A percentile compares a stretch with the other conserved stretches of the same genome.
phyloP scores from a whole-genome alignment of 768 basidiomycete species.

The Auricularia sp. region DNA sequence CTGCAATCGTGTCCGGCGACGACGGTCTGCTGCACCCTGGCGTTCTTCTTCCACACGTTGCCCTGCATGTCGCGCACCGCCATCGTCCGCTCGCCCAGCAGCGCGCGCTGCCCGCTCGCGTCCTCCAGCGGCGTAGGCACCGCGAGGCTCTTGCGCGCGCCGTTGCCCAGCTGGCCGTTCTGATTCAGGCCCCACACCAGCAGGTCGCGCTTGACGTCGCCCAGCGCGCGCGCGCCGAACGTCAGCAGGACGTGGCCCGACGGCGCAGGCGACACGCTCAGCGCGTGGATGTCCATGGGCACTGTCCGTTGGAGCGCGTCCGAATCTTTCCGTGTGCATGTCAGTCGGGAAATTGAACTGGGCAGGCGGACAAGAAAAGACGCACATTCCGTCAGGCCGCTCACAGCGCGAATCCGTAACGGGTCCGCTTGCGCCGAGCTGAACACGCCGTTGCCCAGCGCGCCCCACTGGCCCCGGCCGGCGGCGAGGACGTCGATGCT shows the following conservation, averaged over 20 bases:
- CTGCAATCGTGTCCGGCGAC: conserved; percentile 55
- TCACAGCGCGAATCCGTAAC: conserved; percentile 64
- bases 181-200: conserved; percentile 66
- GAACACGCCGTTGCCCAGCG: conserved; percentile 55
- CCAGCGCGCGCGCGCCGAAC: conserved; percentile 44
- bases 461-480: conserved; percentile 79
- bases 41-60: conserved; percentile 46
- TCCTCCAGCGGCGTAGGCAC: conserved; percentile 42
- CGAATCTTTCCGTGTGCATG: neutral
- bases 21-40: conserved; percentile 54
- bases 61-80: conserved; percentile 52
- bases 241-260: conserved; percentile 64
- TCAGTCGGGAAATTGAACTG: neutral
- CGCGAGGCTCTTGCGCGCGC: conserved; percentile 50
- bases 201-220: conserved; percentile 49
- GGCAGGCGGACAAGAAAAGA: conserved; percentile 1
- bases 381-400: conserved; percentile 81
- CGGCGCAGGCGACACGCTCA: conserved; percentile 44
- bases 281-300: conserved; percentile 49
- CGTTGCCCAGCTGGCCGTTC: conserved; percentile 66
- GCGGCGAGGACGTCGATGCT: conserved; percentile 57
- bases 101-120: conserved; percentile 15
- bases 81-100: conserved; percentile 42
- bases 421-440: conserved; percentile 65
- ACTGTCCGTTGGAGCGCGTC: conserved; percentile 30